A percentile compares a stretch with the other conserved stretches of the same genome.
Evolutionary conservation across 805 yeast species (phyloP).

Genomic region (Candida nemodendra): DNA sequence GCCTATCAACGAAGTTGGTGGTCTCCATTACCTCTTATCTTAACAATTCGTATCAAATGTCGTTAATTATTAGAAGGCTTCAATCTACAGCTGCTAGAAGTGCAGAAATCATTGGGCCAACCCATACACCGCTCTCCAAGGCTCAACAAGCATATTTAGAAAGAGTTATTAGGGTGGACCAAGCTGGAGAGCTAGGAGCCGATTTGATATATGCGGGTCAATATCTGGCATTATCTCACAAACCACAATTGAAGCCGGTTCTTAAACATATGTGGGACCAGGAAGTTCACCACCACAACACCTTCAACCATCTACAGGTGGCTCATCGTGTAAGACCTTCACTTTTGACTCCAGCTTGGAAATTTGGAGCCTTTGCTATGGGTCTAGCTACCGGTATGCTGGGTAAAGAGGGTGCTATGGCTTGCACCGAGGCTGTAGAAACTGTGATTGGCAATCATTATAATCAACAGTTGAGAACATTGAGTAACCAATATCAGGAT

Average conservation of each 20-base stretch:
- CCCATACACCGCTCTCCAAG: constrained; percentile 29
- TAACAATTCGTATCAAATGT: constrained; percentile 6
- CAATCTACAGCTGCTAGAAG: constrained; percentile 20
- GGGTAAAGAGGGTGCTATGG: constrained; percentile 98
- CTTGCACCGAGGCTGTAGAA: constrained; percentile 98
- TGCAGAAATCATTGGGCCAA: constrained; percentile 13
- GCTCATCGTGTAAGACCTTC: constrained; percentile 88
- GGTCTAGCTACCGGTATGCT: constrained; percentile 85
- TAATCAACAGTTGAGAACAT: constrained; percentile 79
- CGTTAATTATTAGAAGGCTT: constrained; percentile 15
- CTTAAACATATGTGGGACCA: constrained; percentile 98
- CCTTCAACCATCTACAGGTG: constrained; percentile 76
- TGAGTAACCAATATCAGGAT: constrained; percentile 64
- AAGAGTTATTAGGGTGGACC: constrained; percentile 84
- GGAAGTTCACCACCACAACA: constrained; percentile 84
- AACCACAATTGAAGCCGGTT: constrained; percentile 75
- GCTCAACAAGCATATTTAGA: constrained; percentile 74
- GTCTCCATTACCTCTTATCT: too few relatives aligned
- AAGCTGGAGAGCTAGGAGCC: constrained; percentile 98
- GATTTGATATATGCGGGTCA: constrained; percentile 92
- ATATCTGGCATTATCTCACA: constrained; percentile 65
- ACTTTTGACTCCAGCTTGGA: constrained; percentile 89
- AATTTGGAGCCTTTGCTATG: constrained; percentile 79
- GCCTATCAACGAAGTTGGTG: too few relatives aligned
- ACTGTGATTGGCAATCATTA: constrained; percentile 97